phyloP scores from a whole-genome alignment of 2,329 filamentous ascomycete species.

The Triangularia setosa region DNA sequence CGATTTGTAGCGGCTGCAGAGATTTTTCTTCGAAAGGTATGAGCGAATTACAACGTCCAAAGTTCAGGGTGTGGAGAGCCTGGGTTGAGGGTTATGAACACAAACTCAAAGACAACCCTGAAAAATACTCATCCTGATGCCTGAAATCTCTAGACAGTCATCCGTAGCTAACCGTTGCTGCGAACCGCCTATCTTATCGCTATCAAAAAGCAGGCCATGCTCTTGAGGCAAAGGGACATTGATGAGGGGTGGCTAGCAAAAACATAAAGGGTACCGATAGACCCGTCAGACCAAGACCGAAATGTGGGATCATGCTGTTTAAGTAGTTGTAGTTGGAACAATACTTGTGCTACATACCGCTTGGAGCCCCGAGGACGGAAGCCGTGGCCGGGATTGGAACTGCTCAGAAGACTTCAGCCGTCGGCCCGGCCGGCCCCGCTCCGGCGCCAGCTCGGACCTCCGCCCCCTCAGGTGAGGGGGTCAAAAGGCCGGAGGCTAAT shows the following conservation, averaged over 20 bases:
- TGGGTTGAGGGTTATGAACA: neutral
- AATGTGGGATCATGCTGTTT: neutral
- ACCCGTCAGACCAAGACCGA: neutral
- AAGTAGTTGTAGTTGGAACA: neutral
- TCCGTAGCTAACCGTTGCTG: neutral
- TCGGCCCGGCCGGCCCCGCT: neutral
- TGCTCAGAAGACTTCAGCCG: neutral
- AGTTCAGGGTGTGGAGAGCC: conserved; percentile 23
- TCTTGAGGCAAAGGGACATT: neutral
- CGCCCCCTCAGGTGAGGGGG: neutral
- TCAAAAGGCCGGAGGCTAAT: neutral
- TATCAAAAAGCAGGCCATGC: neutral
- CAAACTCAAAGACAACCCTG: neutral
- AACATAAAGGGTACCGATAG: neutral
- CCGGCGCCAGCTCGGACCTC: neutral
- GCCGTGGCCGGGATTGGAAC: neutral
- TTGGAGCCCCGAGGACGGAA: neutral
- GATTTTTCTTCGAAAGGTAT: conserved; percentile 18
- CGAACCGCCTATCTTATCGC: neutral
- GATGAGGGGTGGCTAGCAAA: neutral
- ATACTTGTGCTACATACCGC: neutral
- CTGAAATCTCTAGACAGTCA: neutral
- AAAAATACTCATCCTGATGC: neutral
- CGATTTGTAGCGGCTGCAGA: neutral
- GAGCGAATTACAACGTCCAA: conserved; percentile 28